A percentile compares a stretch with the other conserved stretches of the same genome.
phyloP scores from a whole-genome alignment of 148 eudicot species.

The Limonium bicolor region DNA sequence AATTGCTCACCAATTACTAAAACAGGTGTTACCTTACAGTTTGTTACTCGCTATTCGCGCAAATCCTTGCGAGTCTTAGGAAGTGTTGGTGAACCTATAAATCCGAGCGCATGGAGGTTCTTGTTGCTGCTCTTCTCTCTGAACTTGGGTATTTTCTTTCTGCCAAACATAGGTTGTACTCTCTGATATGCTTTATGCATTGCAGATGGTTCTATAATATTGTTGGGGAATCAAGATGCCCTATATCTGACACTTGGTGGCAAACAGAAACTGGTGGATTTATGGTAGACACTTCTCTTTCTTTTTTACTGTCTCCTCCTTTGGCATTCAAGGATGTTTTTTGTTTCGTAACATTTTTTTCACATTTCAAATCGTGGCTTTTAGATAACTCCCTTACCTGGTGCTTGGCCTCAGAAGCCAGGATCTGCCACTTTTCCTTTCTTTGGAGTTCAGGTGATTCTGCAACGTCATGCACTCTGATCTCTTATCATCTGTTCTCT shows the following conservation, averaged over 20 bases:
- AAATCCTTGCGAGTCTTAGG: conserved; percentile 89
- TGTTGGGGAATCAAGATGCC: conserved; percentile 84
- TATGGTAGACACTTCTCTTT: too few species aligned
- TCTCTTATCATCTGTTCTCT: too few species aligned
- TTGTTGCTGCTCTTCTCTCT: conserved; percentile 2
- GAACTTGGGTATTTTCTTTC: background rate
- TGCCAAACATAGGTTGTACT: too few species aligned
- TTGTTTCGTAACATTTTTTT: background rate
- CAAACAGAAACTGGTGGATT: conserved; percentile 98
- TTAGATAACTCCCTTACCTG: conserved; percentile 91
- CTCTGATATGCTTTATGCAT: conserved; percentile 3
- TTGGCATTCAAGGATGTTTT: conserved; percentile 4
- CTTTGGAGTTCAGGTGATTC: conserved; percentile 86
- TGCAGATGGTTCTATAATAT: conserved; percentile 80
- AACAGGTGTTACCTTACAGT: too few species aligned
- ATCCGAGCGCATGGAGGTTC: conserved; percentile 99
- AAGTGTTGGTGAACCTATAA: conserved; percentile 96
- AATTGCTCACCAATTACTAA: too few species aligned
- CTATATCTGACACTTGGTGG: conserved; percentile 99
- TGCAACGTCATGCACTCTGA: too few species aligned
- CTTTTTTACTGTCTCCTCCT: too few species aligned
- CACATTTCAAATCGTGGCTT: conserved; percentile 7
- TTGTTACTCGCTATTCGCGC: conserved; percentile 74
- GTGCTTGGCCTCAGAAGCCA: conserved; percentile 96
- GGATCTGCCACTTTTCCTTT: conserved; percentile 98